These are phyloP conservation scores for Gillenia trifoliata DNA, from an alignment of 306 rosid species.

Conservation along the genomic window DNA sequence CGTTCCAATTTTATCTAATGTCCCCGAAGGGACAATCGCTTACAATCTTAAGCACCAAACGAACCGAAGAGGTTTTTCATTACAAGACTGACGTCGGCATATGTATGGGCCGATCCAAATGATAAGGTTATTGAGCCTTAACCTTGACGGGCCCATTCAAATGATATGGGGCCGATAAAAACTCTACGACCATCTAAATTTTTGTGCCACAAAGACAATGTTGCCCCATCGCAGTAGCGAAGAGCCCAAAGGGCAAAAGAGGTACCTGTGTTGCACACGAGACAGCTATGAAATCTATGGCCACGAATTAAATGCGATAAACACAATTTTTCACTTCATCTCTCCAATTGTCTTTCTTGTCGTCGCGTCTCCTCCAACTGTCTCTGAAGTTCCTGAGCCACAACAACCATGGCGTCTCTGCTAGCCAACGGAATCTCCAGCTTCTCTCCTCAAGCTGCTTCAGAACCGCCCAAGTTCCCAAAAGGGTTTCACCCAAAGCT, in stretches of 20 bases:
- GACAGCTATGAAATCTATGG: constrained; percentile 11
- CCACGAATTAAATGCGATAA: not conserved
- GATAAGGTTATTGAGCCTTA: not conserved
- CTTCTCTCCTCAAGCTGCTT: constrained; percentile 47
- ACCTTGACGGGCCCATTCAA: not conserved
- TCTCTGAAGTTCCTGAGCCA: not conserved
- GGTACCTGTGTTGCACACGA: constrained; percentile 34
- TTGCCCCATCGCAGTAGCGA: not conserved
- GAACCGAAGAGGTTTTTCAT: too few relatives aligned
- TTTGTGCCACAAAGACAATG: too few relatives aligned
- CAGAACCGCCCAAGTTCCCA: constrained; percentile 26
- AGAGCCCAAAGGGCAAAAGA: not conserved
- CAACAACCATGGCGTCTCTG: constrained; percentile 67
- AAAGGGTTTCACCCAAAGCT: constrained; percentile 32
- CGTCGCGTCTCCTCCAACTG: not conserved
- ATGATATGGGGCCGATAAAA: not conserved
- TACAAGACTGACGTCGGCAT: too few relatives aligned
- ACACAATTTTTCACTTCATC: not conserved
- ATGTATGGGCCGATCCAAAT: too few relatives aligned
- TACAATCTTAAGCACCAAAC: too few relatives aligned
- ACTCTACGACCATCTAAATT: not conserved
- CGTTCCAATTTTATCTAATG: too few relatives aligned
- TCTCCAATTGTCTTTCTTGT: not conserved
- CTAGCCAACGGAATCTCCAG: constrained; percentile 54
- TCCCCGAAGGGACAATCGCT: too few relatives aligned